A percentile compares a stretch with the other conserved stretches of the same genome.
Conservation (phyloP, 176 grass and related monocot genomes). For the Oryza brachyantha region DNA sequence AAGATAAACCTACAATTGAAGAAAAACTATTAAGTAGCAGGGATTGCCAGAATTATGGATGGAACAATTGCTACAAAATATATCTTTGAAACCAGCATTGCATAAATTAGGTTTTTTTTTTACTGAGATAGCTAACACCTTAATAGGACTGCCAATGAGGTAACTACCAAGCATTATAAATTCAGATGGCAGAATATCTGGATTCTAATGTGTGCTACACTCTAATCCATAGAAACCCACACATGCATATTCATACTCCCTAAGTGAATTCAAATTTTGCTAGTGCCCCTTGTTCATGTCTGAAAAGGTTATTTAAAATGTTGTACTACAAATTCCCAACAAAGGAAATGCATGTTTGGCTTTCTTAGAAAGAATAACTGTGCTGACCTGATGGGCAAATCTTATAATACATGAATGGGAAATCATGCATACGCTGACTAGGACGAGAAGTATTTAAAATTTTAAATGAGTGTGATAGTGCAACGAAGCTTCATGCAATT, state of each 20-base stretch:
- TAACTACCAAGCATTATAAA: constrained; percentile 10
- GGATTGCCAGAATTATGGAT: constrained; percentile 2
- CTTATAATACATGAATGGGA: background rate
- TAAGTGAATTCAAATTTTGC: constrained; percentile 12
- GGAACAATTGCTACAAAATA: background rate
- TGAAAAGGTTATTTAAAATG: background rate
- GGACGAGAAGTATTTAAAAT: background rate
- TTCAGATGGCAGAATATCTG: background rate
- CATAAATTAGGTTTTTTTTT: background rate
- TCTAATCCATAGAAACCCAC: constrained; percentile 5
- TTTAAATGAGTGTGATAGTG: background rate
- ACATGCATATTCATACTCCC: background rate
- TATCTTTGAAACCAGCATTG: background rate
- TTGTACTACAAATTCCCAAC: background rate
- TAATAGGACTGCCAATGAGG: background rate
- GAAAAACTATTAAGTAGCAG: constrained; percentile 13
- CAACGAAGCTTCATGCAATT: background rate
- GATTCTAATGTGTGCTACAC: background rate
- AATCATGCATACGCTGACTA: background rate
- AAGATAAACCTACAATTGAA: constrained; percentile 78
- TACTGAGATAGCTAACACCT: background rate
- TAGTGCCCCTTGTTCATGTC: background rate
- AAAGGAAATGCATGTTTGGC: background rate
- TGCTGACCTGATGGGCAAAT: background rate
- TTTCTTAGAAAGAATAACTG: background rate